A percentile compares a stretch with the other conserved stretches of the same genome.
Conservation (phyloP, 805 yeast species). For the Wickerhamomyces alni region DNA sequence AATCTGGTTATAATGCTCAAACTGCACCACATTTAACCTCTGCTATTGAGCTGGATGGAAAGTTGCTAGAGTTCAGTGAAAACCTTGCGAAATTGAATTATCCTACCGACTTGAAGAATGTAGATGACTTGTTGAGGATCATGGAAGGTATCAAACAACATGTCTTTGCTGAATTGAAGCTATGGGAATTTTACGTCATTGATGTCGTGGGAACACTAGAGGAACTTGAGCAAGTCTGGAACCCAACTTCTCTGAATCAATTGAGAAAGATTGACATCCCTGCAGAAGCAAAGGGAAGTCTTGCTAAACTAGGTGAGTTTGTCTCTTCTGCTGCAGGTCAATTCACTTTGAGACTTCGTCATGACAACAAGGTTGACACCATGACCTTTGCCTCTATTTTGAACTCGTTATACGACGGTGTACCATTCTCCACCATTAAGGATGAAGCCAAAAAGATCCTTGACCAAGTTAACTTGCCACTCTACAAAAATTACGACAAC, state of each 20-base stretch:
- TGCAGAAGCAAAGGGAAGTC: conserved; percentile 31
- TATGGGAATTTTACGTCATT: conserved; percentile 88
- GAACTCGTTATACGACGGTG: conserved; percentile 25
- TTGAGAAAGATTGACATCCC: conserved; percentile 38
- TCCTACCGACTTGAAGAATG: conserved; percentile 47
- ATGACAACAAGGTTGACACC: conserved; percentile 47
- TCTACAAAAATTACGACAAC: conserved; percentile 69
- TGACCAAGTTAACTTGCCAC: conserved; percentile 71
- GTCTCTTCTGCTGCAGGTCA: conserved; percentile 35
- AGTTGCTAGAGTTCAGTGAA: conserved; percentile 59
- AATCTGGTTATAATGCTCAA: conserved; percentile 75
- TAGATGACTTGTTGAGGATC: conserved; percentile 51
- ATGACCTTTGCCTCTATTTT: conserved; percentile 48
- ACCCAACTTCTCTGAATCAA: conserved; percentile 5
- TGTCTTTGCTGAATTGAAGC: conserved; percentile 57
- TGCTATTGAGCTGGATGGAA: conserved; percentile 78
- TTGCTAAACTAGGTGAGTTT: conserved; percentile 42
- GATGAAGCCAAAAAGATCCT: conserved; percentile 45
- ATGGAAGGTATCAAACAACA: conserved; percentile 65
- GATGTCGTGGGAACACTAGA: conserved; percentile 41
- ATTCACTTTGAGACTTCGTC: conserved; percentile 40
- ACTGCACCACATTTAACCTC: conserved; percentile 87
- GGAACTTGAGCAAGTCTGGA: conserved; percentile 34
- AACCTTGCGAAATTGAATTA: conserved; percentile 51
- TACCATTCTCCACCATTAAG: conserved; percentile 23